Percentiles rank a stretch among this genome's conserved stretches.
Evolutionary conservation across 129 eudicot genomes (phyloP).

Genomic region (Mikania micrantha): DNA sequence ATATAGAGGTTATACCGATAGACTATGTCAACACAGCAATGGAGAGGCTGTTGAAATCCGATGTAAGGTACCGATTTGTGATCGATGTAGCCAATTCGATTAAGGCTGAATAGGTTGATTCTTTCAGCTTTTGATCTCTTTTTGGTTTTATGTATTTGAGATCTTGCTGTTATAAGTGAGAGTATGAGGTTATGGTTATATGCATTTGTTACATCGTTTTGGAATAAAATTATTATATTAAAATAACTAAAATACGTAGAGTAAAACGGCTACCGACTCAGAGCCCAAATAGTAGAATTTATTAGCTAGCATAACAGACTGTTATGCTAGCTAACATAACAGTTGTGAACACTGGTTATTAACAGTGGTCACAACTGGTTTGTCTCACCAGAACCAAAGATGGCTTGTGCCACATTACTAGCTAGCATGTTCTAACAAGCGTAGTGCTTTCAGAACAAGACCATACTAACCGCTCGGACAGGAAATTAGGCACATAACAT

Average conservation of each 20-base stretch:
- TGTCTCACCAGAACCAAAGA: not conserved
- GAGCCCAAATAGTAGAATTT: not conserved
- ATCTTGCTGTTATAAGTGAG: not conserved
- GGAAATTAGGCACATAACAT: no score
- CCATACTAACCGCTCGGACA: no score
- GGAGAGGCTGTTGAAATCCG: constrained; percentile 48
- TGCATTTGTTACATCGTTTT: constrained; percentile 5
- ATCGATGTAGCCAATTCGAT: constrained; percentile 45
- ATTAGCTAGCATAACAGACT: no score
- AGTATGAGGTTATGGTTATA: not conserved
- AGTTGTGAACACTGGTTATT: no score
- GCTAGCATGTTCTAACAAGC: not conserved
- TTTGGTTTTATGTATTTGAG: not conserved
- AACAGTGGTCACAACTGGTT: not conserved
- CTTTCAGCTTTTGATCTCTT: constrained; percentile 1
- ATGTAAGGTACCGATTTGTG: constrained; percentile 54
- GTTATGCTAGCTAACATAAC: no score
- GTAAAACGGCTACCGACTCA: no score
- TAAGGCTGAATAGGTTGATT: constrained; percentile 13
- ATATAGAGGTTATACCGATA: constrained; percentile 41
- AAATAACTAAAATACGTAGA: no score
- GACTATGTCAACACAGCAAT: constrained; percentile 58
- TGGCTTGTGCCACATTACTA: not conserved
- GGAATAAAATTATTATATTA: not conserved
- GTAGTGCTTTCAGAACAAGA: no score